Percentiles rank a stretch among this genome's conserved stretches.
phyloP scores from a whole-genome alignment of 1,139 yeast genomes.

The Candida sanyaensis region DNA sequence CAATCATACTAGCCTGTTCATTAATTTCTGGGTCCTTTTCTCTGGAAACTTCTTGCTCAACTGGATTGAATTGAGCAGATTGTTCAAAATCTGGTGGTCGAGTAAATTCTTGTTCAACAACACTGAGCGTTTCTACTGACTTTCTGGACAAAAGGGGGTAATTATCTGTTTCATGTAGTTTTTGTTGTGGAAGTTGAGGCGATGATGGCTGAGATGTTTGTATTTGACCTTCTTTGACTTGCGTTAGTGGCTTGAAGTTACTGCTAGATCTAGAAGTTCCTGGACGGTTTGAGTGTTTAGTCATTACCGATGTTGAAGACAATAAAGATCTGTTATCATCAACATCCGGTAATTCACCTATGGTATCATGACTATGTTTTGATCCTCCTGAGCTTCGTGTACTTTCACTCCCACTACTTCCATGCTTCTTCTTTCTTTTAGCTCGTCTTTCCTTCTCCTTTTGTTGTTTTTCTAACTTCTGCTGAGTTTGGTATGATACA shows the following conservation, averaged over 20 bases:
- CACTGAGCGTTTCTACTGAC: background rate
- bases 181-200: too few relatives aligned
- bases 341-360: background rate
- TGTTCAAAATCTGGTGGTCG: background rate
- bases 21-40: background rate
- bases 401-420: slow-evolving; percentile 5
- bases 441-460: slow-evolving; percentile 18
- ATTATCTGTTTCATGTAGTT: too few relatives aligned
- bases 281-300: background rate
- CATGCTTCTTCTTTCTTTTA: slow-evolving; percentile 11
- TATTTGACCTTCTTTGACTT: background rate
- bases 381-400: slow-evolving; percentile 5
- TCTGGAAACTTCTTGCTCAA: background rate
- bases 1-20: slow-evolving; percentile 8
- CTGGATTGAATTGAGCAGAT: background rate
- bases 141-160: background rate
- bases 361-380: slow-evolving; percentile 2
- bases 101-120: background rate
- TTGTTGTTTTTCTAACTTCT: slow-evolving; percentile 25
- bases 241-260: background rate
- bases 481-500: slow-evolving; percentile 35
- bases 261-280: background rate
- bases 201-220: background rate
- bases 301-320: background rate
- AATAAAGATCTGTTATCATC: slow-evolving; percentile 8